These are phyloP conservation scores for Funneliformis mosseae DNA, from an alignment of 192 early-diverging fungal species.

Conservation along the genomic window DNA sequence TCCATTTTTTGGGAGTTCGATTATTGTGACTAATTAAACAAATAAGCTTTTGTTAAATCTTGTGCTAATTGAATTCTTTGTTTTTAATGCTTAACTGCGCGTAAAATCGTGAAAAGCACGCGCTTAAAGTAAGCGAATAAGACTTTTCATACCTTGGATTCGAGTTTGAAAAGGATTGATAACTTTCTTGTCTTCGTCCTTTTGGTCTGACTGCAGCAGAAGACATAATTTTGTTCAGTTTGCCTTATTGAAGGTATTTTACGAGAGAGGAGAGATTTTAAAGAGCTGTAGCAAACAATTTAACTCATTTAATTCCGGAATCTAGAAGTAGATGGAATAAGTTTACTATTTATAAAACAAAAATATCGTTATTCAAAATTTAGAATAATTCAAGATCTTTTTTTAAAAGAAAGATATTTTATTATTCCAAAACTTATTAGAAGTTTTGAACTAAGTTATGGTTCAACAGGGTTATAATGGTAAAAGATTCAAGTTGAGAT, in stretches of 20 bases:
- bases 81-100: neutral
- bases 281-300: neutral
- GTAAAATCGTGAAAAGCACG: neutral
- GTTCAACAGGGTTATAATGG: neutral
- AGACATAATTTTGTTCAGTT: neutral
- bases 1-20: constrained; percentile 27
- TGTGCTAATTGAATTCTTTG: neutral
- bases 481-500: neutral
- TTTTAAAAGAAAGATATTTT: neutral
- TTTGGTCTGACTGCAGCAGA: neutral
- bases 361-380: neutral
- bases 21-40: constrained; percentile 17
- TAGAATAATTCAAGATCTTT: neutral
- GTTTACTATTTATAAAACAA: neutral
- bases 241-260: neutral
- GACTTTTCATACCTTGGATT: neutral
- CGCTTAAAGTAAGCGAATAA: neutral
- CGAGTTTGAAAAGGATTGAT: constrained; percentile 3
- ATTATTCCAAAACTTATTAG: neutral
- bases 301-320: neutral
- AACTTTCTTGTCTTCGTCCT: constrained; percentile 6
- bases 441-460: neutral
- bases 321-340: neutral
- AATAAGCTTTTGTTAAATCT: neutral
- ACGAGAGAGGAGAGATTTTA: neutral